Conservation (phyloP, 2,329 filamentous ascomycete species). For the Ophiostoma tasmaniense region DNA sequence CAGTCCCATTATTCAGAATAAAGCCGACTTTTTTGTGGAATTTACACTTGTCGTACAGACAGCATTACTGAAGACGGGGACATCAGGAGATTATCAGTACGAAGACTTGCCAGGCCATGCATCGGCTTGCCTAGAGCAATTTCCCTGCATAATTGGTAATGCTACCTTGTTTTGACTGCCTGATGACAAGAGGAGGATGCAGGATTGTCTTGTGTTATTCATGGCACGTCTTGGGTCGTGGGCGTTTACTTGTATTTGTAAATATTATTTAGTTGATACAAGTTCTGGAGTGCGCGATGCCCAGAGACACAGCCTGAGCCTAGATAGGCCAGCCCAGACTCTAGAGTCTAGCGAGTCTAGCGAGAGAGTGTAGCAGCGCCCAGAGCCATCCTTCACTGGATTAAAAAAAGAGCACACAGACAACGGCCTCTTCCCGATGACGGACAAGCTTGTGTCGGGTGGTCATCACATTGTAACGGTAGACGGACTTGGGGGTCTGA, state of each 20-base stretch:
- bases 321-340: no score
- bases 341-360: no score
- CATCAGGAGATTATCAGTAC: neutral
- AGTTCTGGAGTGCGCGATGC: neutral
- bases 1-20: neutral
- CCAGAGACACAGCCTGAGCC: neutral
- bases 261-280: no score
- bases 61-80: neutral
- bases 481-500: neutral
- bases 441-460: neutral
- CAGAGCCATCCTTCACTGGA: neutral
- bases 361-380: neutral
- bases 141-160: conserved; percentile 3
- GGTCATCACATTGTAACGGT: neutral
- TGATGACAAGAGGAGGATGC: no score
- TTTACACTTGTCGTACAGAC: neutral
- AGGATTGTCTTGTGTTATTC: no score
- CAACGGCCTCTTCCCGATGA: neutral
- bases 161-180: neutral
- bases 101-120: neutral
- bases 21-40: neutral
- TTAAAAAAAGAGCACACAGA: neutral
- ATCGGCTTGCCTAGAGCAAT: neutral
- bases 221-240: no score
- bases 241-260: no score